Conservation (phyloP, 192 early-diverging fungal species). For the Funneliformis mosseae region DNA sequence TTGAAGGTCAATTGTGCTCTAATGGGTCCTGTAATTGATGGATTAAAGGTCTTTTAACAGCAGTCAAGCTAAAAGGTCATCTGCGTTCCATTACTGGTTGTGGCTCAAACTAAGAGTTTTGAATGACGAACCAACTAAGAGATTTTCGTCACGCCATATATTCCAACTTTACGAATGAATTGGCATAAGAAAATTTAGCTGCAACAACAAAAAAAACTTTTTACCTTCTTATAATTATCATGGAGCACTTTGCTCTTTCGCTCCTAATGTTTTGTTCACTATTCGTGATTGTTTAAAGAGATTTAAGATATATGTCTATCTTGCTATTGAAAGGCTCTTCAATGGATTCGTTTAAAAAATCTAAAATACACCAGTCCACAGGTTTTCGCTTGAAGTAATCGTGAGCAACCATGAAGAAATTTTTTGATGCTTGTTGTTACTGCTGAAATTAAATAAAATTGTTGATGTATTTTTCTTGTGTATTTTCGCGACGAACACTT, state of each 20-base stretch:
- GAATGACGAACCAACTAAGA: slow-evolving; percentile 33
- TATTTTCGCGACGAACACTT: too few relatives aligned
- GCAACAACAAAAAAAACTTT: background rate
- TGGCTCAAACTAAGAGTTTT: slow-evolving; percentile 34
- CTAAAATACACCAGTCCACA: background rate
- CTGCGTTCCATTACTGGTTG: slow-evolving; percentile 23
- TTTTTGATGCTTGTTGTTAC: too few relatives aligned
- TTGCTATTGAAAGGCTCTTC: background rate
- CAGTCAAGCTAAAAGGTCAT: slow-evolving; percentile 31
- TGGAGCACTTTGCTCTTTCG: slow-evolving; percentile 2
- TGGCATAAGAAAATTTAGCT: too few relatives aligned
- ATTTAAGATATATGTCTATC: slow-evolving; percentile 21
- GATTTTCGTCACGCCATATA: slow-evolving; percentile 22
- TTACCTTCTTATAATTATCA: slow-evolving; percentile 15
- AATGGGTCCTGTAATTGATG: slow-evolving; percentile 9
- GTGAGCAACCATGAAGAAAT: too few relatives aligned
- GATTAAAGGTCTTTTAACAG: slow-evolving; percentile 13
- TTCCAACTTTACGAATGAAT: slow-evolving; percentile 20
- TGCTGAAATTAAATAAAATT: too few relatives aligned
- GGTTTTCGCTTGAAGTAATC: background rate
- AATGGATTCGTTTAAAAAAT: background rate
- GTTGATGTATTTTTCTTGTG: too few relatives aligned
- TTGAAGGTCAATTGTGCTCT: background rate
- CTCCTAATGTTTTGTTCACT: background rate
- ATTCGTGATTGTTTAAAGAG: background rate